Percentiles rank a stretch among this genome's conserved stretches.
These are phyloP conservation scores for Dalbergia cochinchinensis DNA, from an alignment of 306 rosid genomes.

Conservation along the genomic window DNA sequence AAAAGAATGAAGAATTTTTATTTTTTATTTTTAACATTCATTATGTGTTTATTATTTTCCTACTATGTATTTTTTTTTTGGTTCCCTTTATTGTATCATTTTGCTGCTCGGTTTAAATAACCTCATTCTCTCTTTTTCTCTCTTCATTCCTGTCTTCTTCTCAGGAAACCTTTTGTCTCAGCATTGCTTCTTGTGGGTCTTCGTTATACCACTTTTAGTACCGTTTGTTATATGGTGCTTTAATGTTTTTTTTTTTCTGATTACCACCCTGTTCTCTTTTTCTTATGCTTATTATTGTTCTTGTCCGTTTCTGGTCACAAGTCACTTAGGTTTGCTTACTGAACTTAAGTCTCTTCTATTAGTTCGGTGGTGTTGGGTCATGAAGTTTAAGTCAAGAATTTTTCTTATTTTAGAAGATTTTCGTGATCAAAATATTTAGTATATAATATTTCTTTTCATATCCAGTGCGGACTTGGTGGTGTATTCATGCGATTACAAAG, in stretches of 20 bases:
- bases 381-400: too few relatives aligned
- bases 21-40: neutral
- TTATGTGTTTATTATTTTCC: too few relatives aligned
- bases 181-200: constrained; percentile 42
- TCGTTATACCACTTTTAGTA: constrained; percentile 29
- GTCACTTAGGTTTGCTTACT: neutral
- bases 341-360: too few relatives aligned
- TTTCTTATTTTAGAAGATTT: too few relatives aligned
- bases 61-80: neutral
- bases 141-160: neutral
- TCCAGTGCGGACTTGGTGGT: too few relatives aligned
- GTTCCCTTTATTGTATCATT: neutral
- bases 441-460: too few relatives aligned
- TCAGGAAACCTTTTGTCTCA: constrained; percentile 35
- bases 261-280: constrained; percentile 19
- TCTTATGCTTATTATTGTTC: constrained; percentile 14
- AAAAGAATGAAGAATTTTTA: neutral
- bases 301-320: constrained; percentile 41
- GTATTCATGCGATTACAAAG: too few relatives aligned
- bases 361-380: too few relatives aligned
- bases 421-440: too few relatives aligned
- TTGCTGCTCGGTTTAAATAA: neutral
- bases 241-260: constrained; percentile 8
- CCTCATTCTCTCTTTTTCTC: neutral
- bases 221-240: constrained; percentile 12